phyloP scores from a whole-genome alignment of 2,329 filamentous ascomycete species.

The Arachnomyces sp. region DNA sequence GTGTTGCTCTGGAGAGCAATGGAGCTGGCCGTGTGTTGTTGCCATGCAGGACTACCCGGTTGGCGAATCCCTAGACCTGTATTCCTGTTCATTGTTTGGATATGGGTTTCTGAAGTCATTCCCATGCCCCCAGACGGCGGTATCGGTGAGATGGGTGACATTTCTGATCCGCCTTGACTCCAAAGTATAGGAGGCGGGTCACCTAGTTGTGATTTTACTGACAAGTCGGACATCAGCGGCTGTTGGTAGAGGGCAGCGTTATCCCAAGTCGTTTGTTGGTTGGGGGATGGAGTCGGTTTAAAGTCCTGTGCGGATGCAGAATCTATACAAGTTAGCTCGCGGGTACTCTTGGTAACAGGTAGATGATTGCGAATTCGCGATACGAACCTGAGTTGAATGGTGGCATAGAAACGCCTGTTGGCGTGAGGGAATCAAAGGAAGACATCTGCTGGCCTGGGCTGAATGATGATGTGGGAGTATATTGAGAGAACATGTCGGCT shows the following conservation, averaged over 20 bases:
- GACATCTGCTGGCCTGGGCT: constrained; percentile 27
- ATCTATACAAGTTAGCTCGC: constrained; percentile 18
- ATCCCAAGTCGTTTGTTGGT: constrained; percentile 31
- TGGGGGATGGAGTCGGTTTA: constrained; percentile 23
- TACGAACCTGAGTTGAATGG: constrained; percentile 30
- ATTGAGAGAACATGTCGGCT: constrained; percentile 30
- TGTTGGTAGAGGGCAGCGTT: constrained; percentile 30
- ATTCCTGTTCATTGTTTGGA: constrained; percentile 22
- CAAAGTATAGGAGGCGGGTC: constrained; percentile 26
- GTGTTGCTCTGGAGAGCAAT: constrained; percentile 29
- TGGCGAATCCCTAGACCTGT: constrained; percentile 25
- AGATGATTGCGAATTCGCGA: not conserved
- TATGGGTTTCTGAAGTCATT: constrained; percentile 22
- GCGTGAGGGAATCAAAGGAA: constrained; percentile 24
- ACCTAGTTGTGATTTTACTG: constrained; percentile 26
- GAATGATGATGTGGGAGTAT: constrained; percentile 26
- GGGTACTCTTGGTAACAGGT: not conserved
- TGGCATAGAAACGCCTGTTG: constrained; percentile 26
- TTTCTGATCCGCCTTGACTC: constrained; percentile 22
- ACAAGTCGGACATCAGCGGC: constrained; percentile 24
- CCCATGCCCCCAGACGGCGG: constrained; percentile 23
- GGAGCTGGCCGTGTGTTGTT: constrained; percentile 23
- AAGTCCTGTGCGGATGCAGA: constrained; percentile 23
- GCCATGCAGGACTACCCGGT: constrained; percentile 31
- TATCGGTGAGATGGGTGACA: constrained; percentile 21